Percentiles rank a stretch among this genome's conserved stretches.
phyloP scores from a whole-genome alignment of 257 asterid genomes.

The Lycium barbarum region DNA sequence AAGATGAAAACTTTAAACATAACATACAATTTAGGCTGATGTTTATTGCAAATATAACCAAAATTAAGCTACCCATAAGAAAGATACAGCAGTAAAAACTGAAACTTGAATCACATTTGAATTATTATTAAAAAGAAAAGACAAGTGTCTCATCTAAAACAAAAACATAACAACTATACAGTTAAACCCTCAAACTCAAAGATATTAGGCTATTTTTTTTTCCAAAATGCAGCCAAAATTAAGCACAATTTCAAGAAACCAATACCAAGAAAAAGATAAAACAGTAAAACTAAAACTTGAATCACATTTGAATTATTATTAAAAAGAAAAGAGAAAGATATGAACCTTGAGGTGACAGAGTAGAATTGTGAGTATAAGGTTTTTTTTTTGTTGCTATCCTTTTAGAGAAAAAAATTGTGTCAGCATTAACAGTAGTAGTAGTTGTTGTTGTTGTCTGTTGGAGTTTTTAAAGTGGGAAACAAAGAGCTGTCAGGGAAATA shows the following conservation, averaged over 20 bases:
- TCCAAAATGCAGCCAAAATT: neutral
- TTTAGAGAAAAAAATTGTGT: neutral
- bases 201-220: neutral
- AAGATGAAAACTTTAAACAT: neutral
- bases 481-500: neutral
- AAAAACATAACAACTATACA: neutral
- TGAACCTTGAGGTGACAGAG: neutral
- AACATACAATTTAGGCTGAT: neutral
- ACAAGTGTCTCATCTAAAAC: constrained; percentile 12
- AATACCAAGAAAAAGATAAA: neutral
- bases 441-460: neutral
- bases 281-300: neutral
- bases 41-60: neutral
- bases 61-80: neutral
- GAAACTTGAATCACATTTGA: neutral
- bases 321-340: neutral
- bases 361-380: neutral
- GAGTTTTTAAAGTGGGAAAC: neutral
- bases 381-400: neutral
- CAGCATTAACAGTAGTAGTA: constrained; percentile 21
- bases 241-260: neutral
- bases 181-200: constrained; percentile 14
- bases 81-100: neutral
- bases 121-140: neutral
- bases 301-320: no score